Evolutionary conservation across 768 basidiomycete genomes (phyloP), one percentile per base, ranked within the genome.

Genomic region (Kwoniella heveanensis): DNA sequence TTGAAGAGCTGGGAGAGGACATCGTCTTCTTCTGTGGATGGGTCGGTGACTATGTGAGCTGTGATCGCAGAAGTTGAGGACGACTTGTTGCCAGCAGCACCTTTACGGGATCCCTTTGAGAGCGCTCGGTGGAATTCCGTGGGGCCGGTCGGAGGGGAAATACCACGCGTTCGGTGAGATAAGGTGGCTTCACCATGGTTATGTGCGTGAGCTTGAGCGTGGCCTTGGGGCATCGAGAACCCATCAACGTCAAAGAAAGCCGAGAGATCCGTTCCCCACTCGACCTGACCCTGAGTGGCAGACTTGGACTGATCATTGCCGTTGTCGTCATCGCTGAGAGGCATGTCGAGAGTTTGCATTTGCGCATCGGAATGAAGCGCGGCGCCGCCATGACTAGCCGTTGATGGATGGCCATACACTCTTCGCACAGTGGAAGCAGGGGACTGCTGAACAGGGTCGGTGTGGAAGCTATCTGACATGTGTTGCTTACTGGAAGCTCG

Each of bases 171-270:
- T 26, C 44, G 36, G 7, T 30, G n/a, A 15, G 39, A 50, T n/a
- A 39, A 22, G 46, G 62, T 47, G 6, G 49, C 21, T 12, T 39
- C 25, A 25, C 22, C 29, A n/a, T 30, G 32, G 19, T 21, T 13
- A 29, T 44, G 22, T 55, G 37, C n/a, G 21, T 57, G 30, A 4
- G n/a, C 4, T 19, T 29, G 21, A 30, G 22, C 25, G 26, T 24
- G 22, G 48, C 22, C 24, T 44, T 44, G 39, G 25, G 65, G 50
- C 60, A 63, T 54, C 1, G 58, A 50, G 57, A 71, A 66, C 4
- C 67, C 64, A 9, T 71, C 68, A 5, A 72, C 60, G 54, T 73
- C 70, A 48, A 77, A 77, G 29, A 74, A 70, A 7, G 72, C 67
- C 6, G 75, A 77, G 1, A 72, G 48, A 30, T 74, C 70, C 1